Conservation (phyloP, 2,329 filamentous ascomycete genomes). For the Xylogone sp. region DNA sequence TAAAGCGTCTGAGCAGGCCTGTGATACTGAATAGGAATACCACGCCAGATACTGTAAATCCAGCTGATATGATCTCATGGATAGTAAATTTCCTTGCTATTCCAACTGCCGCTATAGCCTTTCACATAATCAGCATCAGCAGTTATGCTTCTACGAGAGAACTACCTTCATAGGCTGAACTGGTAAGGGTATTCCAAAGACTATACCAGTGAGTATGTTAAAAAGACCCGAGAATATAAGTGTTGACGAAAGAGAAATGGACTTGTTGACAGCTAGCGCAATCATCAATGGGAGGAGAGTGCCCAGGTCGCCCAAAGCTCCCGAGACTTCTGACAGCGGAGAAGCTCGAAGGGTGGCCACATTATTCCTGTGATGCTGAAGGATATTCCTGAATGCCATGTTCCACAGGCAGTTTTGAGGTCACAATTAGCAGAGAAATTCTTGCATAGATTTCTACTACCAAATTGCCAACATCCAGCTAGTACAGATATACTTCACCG, state of each 20-base stretch:
- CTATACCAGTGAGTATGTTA: slow-evolving; percentile 76
- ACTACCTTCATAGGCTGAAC: slow-evolving; percentile 79
- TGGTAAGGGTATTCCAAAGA: slow-evolving; percentile 85
- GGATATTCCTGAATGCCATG: slow-evolving; percentile 19
- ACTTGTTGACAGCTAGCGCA: slow-evolving; percentile 72
- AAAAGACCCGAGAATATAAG: slow-evolving; percentile 84
- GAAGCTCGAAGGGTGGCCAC: slow-evolving; percentile 48
- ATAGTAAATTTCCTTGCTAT: slow-evolving; percentile 65
- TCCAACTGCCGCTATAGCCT: slow-evolving; percentile 88
- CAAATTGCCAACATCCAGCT: too few relatives aligned
- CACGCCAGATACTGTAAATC: slow-evolving; percentile 70
- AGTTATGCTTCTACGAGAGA: background rate
- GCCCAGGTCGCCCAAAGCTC: slow-evolving; percentile 83
- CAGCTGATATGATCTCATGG: slow-evolving; percentile 74
- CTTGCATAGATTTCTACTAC: too few relatives aligned
- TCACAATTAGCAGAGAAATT: too few relatives aligned
- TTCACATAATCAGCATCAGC: slow-evolving; percentile 33
- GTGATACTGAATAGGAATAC: slow-evolving; percentile 77
- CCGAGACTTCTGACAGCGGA: slow-evolving; percentile 75
- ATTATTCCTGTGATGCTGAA: slow-evolving; percentile 41
- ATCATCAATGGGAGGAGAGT: slow-evolving; percentile 88
- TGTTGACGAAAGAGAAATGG: slow-evolving; percentile 78
- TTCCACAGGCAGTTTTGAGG: background rate
- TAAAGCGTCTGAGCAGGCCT: slow-evolving; percentile 71
- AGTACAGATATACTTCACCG: too few relatives aligned